Conservation (phyloP, 2,329 filamentous ascomycete genomes). For the Zasmidium citrigriseum region DNA sequence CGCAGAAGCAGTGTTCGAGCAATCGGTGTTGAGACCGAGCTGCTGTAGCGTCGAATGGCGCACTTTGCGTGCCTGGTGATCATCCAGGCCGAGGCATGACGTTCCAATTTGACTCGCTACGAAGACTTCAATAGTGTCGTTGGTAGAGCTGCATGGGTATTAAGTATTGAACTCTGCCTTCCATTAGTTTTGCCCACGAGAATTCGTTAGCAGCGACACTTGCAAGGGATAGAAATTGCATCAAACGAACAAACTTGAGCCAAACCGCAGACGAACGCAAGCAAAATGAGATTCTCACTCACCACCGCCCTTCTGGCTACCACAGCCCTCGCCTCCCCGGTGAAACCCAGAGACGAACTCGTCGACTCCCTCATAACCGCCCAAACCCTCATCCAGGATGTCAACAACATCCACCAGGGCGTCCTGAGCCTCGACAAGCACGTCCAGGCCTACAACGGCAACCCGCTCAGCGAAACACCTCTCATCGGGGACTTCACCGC, state of each 20-base stretch:
- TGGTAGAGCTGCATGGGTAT: too few relatives aligned
- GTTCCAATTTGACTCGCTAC: too few relatives aligned
- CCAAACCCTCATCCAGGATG: conserved; percentile 21
- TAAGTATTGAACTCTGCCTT: too few relatives aligned
- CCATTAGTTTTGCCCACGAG: too few relatives aligned
- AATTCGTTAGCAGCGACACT: too few relatives aligned
- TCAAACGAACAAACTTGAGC: too few relatives aligned
- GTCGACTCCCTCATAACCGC: conserved; percentile 18
- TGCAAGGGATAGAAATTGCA: too few relatives aligned
- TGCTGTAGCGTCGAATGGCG: not conserved
- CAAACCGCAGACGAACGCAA: too few relatives aligned
- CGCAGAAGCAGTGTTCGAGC: not conserved
- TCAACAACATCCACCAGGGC: conserved; percentile 23
- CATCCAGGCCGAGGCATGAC: not conserved
- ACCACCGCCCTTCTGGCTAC: not conserved
- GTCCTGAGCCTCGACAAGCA: conserved; percentile 20
- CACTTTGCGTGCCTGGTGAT: not conserved
- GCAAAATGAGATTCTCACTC: not conserved
- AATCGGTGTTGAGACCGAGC: not conserved
- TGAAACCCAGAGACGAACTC: not conserved
- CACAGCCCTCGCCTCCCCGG: not conserved
- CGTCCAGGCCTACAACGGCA: conserved; percentile 13
- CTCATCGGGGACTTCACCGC: conserved; percentile 22
- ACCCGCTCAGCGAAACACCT: conserved; percentile 11
- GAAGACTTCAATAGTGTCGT: too few relatives aligned